Evolutionary conservation across 2,329 filamentous ascomycete species (phyloP).

Genomic region (Piedraia hortae): DNA sequence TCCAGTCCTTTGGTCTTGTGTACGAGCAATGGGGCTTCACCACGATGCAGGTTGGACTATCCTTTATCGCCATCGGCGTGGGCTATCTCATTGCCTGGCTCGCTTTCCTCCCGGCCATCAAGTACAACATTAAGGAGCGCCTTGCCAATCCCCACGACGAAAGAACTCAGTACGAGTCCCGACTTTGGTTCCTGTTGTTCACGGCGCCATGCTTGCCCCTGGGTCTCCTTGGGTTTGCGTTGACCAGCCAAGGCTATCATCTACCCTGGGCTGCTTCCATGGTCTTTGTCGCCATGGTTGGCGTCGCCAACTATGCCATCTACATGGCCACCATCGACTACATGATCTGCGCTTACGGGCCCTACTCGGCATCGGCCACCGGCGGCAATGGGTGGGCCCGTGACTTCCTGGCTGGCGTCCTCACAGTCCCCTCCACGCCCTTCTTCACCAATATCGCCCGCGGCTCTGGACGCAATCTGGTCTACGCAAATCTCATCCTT

Average conservation of each 20-base stretch:
- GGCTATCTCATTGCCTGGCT: conserved; percentile 39
- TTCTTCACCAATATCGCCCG: conserved; percentile 21
- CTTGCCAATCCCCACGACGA: conserved; percentile 21
- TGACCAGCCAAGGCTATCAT: conserved; percentile 36
- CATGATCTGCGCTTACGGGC: conserved; percentile 47
- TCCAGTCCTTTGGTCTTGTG: conserved; percentile 43
- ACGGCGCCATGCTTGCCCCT: conserved; percentile 35
- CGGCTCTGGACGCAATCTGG: conserved; percentile 16
- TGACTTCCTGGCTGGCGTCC: conserved; percentile 46
- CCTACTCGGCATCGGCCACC: conserved; percentile 46
- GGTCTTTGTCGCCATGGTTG: conserved; percentile 38
- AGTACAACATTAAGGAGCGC: conserved; percentile 24
- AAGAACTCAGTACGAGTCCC: conserved; percentile 34
- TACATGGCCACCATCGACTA: conserved; percentile 59
- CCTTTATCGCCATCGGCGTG: conserved; percentile 39
- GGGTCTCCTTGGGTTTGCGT: conserved; percentile 45
- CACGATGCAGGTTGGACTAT: conserved; percentile 29
- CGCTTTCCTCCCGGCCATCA: conserved; percentile 28
- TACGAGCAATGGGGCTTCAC: conserved; percentile 40
- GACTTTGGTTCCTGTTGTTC: conserved; percentile 39
- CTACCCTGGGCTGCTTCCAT: conserved; percentile 43
- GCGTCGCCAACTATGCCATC: conserved; percentile 33
- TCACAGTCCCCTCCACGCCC: conserved; percentile 40
- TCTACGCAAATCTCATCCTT: conserved; percentile 29
- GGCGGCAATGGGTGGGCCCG: conserved; percentile 51